A percentile compares a stretch with the other conserved stretches of the same genome.
phyloP scores from a whole-genome alignment of 1,284 basidiomycete genomes.

The Ceratobasidium sp. region DNA sequence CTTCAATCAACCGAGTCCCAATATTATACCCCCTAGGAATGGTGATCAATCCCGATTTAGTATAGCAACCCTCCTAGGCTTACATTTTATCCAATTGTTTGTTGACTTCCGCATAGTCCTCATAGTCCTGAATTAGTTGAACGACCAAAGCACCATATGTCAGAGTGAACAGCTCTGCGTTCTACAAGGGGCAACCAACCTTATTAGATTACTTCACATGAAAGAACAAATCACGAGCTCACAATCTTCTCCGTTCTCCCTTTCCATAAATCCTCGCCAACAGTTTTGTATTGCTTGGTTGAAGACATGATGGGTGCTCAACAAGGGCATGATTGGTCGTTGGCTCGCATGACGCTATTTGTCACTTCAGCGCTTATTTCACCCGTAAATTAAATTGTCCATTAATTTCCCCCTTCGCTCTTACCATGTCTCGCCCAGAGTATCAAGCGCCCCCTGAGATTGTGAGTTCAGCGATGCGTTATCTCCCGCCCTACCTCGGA shows the following conservation, averaged over 20 bases:
- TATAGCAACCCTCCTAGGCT: slow-evolving; percentile 40
- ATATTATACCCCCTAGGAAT: slow-evolving; percentile 95
- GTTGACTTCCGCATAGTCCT: slow-evolving; percentile 88
- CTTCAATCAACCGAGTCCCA: slow-evolving; percentile 93
- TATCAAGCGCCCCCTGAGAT: slow-evolving; percentile 96
- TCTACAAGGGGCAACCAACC: slow-evolving; percentile 57
- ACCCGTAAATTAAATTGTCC: slow-evolving; percentile 12
- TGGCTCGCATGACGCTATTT: neutral
- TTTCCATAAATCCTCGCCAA: slow-evolving; percentile 92
- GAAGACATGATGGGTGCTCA: slow-evolving; percentile 38
- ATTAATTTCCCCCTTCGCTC: neutral
- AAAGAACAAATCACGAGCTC: slow-evolving; percentile 49
- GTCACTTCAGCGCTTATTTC: slow-evolving; percentile 23
- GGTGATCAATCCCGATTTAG: neutral
- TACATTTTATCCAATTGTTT: slow-evolving; percentile 67
- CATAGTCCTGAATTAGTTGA: slow-evolving; percentile 98
- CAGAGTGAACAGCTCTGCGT: slow-evolving; percentile 94
- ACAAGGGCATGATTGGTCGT: slow-evolving; percentile 1
- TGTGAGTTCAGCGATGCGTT: slow-evolving; percentile 58
- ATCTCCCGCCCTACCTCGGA: neutral
- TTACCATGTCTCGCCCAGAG: slow-evolving; percentile 90
- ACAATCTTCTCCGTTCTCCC: slow-evolving; percentile 87
- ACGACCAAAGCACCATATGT: slow-evolving; percentile 98
- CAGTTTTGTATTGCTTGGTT: slow-evolving; percentile 75
- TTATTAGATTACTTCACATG: neutral